phyloP scores from a whole-genome alignment of 306 rosid genomes.

The Rosa lucieae region DNA sequence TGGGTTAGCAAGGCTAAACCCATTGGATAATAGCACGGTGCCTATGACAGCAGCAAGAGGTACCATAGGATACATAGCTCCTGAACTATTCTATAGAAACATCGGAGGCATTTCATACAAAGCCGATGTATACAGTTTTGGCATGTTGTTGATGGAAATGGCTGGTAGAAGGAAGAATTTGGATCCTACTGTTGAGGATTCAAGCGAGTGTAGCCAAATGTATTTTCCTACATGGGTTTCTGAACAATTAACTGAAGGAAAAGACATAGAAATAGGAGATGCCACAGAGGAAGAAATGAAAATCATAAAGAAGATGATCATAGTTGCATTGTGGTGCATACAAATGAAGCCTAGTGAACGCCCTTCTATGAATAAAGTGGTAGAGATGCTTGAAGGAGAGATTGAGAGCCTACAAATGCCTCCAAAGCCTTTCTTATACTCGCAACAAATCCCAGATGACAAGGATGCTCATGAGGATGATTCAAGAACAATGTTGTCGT shows the following conservation, averaged over 20 bases:
- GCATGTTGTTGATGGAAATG: neutral
- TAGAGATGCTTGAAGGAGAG: no score
- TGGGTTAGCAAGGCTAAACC: no score
- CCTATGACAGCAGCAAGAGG: no score
- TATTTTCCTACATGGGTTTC: neutral
- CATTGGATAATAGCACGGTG: no score
- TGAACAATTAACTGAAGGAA: neutral
- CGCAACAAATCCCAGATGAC: no score
- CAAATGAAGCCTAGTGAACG: constrained; percentile 1
- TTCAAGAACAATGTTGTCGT: neutral
- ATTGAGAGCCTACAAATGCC: no score
- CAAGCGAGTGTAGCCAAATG: neutral
- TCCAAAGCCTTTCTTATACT: no score
- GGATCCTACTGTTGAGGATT: neutral
- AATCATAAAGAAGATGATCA: neutral
- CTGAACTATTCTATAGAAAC: neutral
- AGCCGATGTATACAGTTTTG: neutral
- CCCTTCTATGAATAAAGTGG: neutral
- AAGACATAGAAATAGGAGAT: neutral
- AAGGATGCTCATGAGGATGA: neutral
- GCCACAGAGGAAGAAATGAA: neutral
- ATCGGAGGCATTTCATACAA: neutral
- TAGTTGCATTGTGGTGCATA: constrained; percentile 1
- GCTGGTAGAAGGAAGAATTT: constrained; percentile 1
- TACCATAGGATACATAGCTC: no score